Conservation (phyloP, 768 basidiomycete species). For the Pilatotrama ljubarskyi region DNA sequence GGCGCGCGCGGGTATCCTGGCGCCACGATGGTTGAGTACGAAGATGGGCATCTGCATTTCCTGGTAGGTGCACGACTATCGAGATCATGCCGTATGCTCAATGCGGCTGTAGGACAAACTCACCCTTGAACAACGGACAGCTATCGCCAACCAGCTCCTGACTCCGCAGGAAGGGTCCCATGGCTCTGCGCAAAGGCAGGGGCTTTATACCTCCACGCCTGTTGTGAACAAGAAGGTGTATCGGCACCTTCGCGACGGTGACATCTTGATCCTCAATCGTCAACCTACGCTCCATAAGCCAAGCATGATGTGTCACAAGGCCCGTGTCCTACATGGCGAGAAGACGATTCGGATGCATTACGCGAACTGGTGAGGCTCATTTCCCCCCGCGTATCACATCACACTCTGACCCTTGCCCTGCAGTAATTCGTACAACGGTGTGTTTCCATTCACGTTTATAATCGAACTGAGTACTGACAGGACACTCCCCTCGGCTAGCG, state of each 20-base stretch:
- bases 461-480: background rate
- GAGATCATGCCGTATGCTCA: background rate
- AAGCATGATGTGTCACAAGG: constrained; percentile 98
- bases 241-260: constrained; percentile 91
- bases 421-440: constrained; percentile 97
- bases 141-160: constrained; percentile 92
- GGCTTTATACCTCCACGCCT: constrained; percentile 74
- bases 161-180: constrained; percentile 84
- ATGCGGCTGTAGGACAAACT: constrained; percentile 66
- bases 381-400: background rate
- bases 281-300: constrained; percentile 99
- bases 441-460: constrained; percentile 24
- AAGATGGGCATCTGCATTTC: constrained; percentile 87
- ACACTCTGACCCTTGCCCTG: background rate
- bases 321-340: constrained; percentile 88
- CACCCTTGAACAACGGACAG: constrained; percentile 85
- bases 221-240: constrained; percentile 97
- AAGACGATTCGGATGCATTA: constrained; percentile 99
- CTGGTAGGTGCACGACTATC: constrained; percentile 51
- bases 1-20: constrained; percentile 90
- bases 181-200: constrained; percentile 41
- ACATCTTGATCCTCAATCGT: constrained; percentile 92
- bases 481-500: constrained; percentile 42
- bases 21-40: constrained; percentile 91
- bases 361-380: constrained; percentile 85